Conservation (phyloP, 176 grass and related monocot genomes). For the Tillandsia fasciculata region DNA sequence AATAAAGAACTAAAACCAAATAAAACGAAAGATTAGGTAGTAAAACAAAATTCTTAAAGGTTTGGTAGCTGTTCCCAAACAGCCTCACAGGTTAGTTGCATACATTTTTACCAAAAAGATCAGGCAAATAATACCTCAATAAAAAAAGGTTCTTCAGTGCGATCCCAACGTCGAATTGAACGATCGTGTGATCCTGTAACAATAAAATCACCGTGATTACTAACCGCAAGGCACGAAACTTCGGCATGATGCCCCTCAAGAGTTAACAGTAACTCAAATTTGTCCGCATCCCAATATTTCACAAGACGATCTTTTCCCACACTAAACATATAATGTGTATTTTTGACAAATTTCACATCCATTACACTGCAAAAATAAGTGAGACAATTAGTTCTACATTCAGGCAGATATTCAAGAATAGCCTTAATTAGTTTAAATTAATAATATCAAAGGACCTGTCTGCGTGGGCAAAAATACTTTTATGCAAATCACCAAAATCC, state of each 20-base stretch:
- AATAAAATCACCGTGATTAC: slow-evolving; percentile 82
- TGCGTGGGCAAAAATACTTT: slow-evolving; percentile 75
- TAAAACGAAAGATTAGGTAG: neutral
- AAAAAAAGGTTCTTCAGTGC: slow-evolving; percentile 92
- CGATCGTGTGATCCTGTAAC: slow-evolving; percentile 93
- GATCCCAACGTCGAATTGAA: slow-evolving; percentile 87
- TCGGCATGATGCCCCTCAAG: slow-evolving; percentile 96
- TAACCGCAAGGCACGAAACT: slow-evolving; percentile 82
- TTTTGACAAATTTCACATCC: slow-evolving; percentile 90
- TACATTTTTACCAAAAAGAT: neutral
- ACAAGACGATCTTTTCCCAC: slow-evolving; percentile 88
- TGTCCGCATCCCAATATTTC: slow-evolving; percentile 98
- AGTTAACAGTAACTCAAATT: slow-evolving; percentile 89
- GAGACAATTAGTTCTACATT: slow-evolving; percentile 11
- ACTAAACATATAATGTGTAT: slow-evolving; percentile 91
- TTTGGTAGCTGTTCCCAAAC: no score
- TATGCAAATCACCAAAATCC: slow-evolving; percentile 95
- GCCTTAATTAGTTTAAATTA: neutral
- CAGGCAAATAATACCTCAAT: slow-evolving; percentile 52
- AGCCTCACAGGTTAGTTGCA: neutral
- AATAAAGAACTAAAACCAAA: neutral
- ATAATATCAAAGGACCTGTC: slow-evolving; percentile 42
- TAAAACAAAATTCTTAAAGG: no score
- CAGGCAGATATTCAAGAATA: neutral
- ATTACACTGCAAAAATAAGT: slow-evolving; percentile 56